Evolutionary conservation across 768 basidiomycete genomes (phyloP), one percentile per base, ranked within the genome.

Genomic region (Tremella yokohamensis): DNA sequence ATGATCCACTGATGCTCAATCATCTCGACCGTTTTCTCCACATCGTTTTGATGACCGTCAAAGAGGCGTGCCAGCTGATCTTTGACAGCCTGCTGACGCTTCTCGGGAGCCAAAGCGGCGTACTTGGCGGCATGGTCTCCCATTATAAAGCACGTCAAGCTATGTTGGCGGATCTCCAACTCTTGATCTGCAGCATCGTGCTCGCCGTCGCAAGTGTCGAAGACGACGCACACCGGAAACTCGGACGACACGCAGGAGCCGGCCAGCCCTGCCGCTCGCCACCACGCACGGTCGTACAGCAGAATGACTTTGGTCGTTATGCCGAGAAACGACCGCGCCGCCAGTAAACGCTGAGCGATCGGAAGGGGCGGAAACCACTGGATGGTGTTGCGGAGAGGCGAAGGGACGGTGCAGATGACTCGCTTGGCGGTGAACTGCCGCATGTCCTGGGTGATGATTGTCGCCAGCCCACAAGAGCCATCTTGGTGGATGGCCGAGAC

Each of bases 321-420:
- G 22, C 42, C 42, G 22, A 45, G n/a, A 16, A 6, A 22, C 8
- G 42, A 45, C n/a, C 42, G 42, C 6, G 42, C 42, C n/a, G 22
- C 42, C n/a, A 45, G 42, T 6, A 45, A 15, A 45, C 42, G 42
- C 22, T 45, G n/a, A 4, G 4, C 42, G 4, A 45, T 15, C 6
- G 42, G 42, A 4, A 45, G 42, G 6, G 4, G 42, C n/a, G 42
- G 42, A 3, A 8, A n/a, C 42, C 42, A 45, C 42, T 45, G 7
- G n/a, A 45, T 45, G 42, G 42, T 8, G 8, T n/a, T n/a, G 6
- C 4, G 15, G 8, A 45, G n/a, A 8, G 42, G 42, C n/a, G 42
- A 45, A n/a, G 42, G 42, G 4, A 45, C 42, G n/a, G 42, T 45
- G 42, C 42, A 45, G 42, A 45, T 45, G 22, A 45, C 42, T 8